phyloP scores from a whole-genome alignment of 352 stramenopile genomes.

The Globisporangium sylvaticum region DNA sequence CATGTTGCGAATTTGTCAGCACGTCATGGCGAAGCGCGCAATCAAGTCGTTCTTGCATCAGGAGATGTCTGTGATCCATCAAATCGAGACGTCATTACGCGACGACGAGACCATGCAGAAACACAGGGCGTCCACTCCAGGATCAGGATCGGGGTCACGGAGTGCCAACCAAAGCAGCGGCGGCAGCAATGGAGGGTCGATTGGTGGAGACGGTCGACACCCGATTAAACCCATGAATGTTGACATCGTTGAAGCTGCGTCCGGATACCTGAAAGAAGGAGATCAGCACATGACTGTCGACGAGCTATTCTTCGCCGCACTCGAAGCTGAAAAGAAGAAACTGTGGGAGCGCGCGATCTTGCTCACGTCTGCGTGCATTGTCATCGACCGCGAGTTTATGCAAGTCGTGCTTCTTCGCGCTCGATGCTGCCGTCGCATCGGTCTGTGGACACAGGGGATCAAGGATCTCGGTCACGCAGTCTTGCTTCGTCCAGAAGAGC shows the following conservation, averaged over 20 bases:
- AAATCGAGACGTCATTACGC: slow-evolving; percentile 42
- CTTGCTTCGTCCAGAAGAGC: slow-evolving; percentile 42
- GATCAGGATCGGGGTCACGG: neutral
- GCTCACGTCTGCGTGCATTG: slow-evolving; percentile 61
- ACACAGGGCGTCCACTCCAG: slow-evolving; percentile 16
- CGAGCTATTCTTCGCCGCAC: slow-evolving; percentile 52
- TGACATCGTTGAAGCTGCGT: slow-evolving; percentile 42
- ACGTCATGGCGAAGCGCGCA: slow-evolving; percentile 67
- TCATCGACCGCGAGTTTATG: slow-evolving; percentile 61
- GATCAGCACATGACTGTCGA: slow-evolving; percentile 61
- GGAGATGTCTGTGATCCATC: slow-evolving; percentile 57
- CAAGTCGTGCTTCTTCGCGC: slow-evolving; percentile 55
- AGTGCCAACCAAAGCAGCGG: slow-evolving; percentile 5
- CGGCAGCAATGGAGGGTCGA: neutral
- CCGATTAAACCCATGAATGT: slow-evolving; percentile 45
- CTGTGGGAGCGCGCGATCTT: slow-evolving; percentile 71
- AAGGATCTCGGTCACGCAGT: slow-evolving; percentile 62
- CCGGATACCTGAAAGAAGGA: slow-evolving; percentile 45
- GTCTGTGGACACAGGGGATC: slow-evolving; percentile 68
- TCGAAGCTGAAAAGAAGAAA: slow-evolving; percentile 49
- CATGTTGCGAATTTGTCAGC: slow-evolving; percentile 65
- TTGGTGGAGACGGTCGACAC: slow-evolving; percentile 3
- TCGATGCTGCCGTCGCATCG: slow-evolving; percentile 62
- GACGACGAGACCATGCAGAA: slow-evolving; percentile 44
- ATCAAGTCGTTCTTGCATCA: slow-evolving; percentile 61